These are phyloP conservation scores for Diplodia seriata DNA, from an alignment of 2,329 filamentous ascomycete genomes.

Conservation along the genomic window DNA sequence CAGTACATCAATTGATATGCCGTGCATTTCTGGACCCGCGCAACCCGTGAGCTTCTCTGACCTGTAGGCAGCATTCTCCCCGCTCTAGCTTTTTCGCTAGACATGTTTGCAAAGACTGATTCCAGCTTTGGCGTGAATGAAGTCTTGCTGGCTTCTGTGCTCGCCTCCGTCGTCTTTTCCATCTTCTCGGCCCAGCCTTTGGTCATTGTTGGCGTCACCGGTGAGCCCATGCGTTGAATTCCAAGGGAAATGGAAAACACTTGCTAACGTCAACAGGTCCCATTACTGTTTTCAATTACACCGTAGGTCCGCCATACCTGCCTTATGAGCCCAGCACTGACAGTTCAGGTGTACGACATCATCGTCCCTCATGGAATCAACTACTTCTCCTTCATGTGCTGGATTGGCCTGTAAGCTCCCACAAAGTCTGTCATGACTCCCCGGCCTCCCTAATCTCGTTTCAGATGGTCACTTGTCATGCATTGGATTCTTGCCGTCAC, in stretches of 20 bases:
- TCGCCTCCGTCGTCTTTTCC: slow-evolving; percentile 82
- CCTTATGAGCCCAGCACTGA: background rate
- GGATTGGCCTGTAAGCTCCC: slow-evolving; percentile 66
- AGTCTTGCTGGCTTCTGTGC: slow-evolving; percentile 82
- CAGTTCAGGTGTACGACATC: slow-evolving; percentile 72
- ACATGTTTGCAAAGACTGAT: slow-evolving; percentile 90
- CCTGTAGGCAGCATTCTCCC: slow-evolving; percentile 73
- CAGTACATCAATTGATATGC: background rate
- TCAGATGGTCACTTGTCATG: slow-evolving; percentile 80
- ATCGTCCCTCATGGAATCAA: slow-evolving; percentile 77
- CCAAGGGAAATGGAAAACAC: background rate
- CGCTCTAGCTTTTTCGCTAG: slow-evolving; percentile 84
- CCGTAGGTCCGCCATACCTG: slow-evolving; percentile 50
- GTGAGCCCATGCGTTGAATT: slow-evolving; percentile 44
- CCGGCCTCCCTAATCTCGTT: background rate
- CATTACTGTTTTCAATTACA: slow-evolving; percentile 94
- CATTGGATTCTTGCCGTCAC: slow-evolving; percentile 84
- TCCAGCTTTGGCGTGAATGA: slow-evolving; percentile 91
- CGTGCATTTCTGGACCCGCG: background rate
- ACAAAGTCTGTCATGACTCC: background rate
- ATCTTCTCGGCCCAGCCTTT: slow-evolving; percentile 82
- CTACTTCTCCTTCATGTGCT: slow-evolving; percentile 89
- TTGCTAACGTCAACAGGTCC: slow-evolving; percentile 60
- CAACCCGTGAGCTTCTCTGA: slow-evolving; percentile 17
- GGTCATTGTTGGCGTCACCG: slow-evolving; percentile 89